A percentile compares a stretch with the other conserved stretches of the same genome.
Evolutionary conservation across 306 rosid genomes (phyloP).

Genomic region (Prunus mira): DNA sequence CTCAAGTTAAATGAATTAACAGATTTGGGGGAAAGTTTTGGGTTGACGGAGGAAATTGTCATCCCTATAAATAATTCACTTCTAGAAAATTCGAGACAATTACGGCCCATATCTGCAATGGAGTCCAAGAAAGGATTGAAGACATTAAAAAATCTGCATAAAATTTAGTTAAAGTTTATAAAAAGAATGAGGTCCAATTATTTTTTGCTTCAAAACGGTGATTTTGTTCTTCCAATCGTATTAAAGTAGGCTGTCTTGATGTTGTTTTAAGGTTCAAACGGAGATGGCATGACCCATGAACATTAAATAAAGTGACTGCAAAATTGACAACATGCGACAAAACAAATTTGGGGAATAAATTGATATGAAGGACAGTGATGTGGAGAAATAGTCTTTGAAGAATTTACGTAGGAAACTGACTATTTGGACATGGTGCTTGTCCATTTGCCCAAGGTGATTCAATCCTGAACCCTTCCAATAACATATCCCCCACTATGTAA

Average conservation of each 20-base stretch:
- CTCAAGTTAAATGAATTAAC: too few relatives aligned
- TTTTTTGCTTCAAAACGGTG: not conserved
- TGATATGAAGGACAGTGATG: not conserved
- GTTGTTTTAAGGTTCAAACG: not conserved
- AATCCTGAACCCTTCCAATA: not conserved
- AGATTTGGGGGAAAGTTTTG: too few relatives aligned
- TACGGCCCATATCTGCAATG: too few relatives aligned
- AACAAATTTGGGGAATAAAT: not conserved
- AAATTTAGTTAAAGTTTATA: too few relatives aligned
- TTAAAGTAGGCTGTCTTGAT: not conserved
- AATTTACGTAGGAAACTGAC: not conserved
- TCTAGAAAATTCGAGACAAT: too few relatives aligned
- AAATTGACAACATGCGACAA: not conserved
- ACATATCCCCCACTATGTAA: not conserved
- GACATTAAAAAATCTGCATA: too few relatives aligned
- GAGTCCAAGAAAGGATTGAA: too few relatives aligned
- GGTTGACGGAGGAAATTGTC: too few relatives aligned
- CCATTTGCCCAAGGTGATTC: not conserved
- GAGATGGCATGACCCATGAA: not conserved
- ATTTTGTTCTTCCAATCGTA: not conserved
- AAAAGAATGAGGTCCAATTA: too few relatives aligned
- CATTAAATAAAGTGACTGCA: not conserved
- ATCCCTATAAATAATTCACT: too few relatives aligned
- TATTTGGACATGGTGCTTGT: not conserved
- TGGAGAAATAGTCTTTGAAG: not conserved